Percentiles rank a stretch among this genome's conserved stretches.
These are phyloP conservation scores for Clavispora vitiphila DNA, from an alignment of 805 yeast genomes.

Conservation along the genomic window DNA sequence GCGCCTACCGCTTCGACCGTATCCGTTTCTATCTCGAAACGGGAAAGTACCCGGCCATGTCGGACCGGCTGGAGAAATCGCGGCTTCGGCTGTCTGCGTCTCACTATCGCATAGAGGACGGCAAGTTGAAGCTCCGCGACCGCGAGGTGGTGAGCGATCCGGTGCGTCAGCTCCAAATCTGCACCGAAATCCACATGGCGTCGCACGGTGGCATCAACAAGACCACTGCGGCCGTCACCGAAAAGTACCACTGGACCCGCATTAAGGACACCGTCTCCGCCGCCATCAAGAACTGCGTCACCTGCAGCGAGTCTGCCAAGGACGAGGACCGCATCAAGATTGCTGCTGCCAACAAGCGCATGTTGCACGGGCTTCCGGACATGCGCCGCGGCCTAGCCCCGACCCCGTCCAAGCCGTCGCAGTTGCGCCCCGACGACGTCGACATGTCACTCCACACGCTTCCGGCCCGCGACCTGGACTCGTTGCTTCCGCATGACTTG, in stretches of 20 bases:
- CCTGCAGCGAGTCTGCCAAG: conserved; percentile 53
- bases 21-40: conserved; percentile 74
- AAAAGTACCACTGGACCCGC: conserved; percentile 85
- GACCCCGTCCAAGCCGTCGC: conserved; percentile 10
- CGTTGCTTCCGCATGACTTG: conserved; percentile 36
- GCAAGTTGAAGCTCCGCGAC: conserved; percentile 70
- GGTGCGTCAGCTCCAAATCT: conserved; percentile 66
- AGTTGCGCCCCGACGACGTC: conserved; percentile 19
- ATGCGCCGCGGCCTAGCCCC: conserved; percentile 17
- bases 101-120: conserved; percentile 67
- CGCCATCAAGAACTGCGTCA: conserved; percentile 70
- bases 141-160: conserved; percentile 81
- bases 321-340: conserved; percentile 17
- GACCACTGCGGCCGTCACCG: conserved; percentile 72
- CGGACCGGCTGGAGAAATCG: conserved; percentile 83
- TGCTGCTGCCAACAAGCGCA: conserved; percentile 16
- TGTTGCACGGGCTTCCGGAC: conserved; percentile 1
- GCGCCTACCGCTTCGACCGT: conserved; percentile 66
- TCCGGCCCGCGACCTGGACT: conserved; percentile 11
- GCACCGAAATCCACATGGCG: conserved; percentile 60
- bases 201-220: conserved; percentile 87
- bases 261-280: conserved; percentile 82
- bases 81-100: conserved; percentile 75
- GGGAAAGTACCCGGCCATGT: conserved; percentile 80
- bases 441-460: conserved; percentile 21